Evolutionary conservation across 148 eudicot genomes (phyloP), one percentile per base, ranked within the genome.

Genomic region (Chenopodium album): DNA sequence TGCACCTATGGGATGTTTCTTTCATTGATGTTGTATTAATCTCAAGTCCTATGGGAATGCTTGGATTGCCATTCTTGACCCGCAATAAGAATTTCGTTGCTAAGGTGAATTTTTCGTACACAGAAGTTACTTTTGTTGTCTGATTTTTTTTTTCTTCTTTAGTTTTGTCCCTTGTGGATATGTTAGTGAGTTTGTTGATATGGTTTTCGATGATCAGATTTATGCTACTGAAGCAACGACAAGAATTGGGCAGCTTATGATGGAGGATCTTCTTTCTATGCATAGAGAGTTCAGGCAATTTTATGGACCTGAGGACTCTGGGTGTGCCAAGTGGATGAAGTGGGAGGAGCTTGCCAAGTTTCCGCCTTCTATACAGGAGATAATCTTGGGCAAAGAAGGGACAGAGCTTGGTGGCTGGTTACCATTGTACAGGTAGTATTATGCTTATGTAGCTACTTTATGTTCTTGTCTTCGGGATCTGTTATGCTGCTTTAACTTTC

Each of bases 1-100:
- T 93, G 85, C 88, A 86, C 60, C 77, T 87, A 10, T 90, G 90
- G 93, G 85, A 91, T 89, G 64, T 81, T 85, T 81, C 94, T 41
- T 92, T 87, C 75, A 85, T 93, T 80, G 89, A 93, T 82, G 81
- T 86, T 56, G 93, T 94, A 65, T 76, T 95, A 83, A 92, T 95
- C 68, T 89, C 96, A 31, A 92, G 92, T 79, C 91, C 97, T 52
- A 91, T 86, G 95, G 98, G 96, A 52, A 95, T 95, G 94, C 89
- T 95, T 78, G 98, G 96, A 32, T 85, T 93, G 80, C 98, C 98
- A 7, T 95, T 89, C 86, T 88, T 93, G 50, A 93, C 97, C 22
- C 89, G 93, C 48, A 37, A 66, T 9, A 79, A 86, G 74, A 92
- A 86, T 69, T 95, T 95, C 80, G 86, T 88, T 2, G 98, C 93